Conservation (phyloP, 1,284 basidiomycete species). For the Pascua sp. region DNA sequence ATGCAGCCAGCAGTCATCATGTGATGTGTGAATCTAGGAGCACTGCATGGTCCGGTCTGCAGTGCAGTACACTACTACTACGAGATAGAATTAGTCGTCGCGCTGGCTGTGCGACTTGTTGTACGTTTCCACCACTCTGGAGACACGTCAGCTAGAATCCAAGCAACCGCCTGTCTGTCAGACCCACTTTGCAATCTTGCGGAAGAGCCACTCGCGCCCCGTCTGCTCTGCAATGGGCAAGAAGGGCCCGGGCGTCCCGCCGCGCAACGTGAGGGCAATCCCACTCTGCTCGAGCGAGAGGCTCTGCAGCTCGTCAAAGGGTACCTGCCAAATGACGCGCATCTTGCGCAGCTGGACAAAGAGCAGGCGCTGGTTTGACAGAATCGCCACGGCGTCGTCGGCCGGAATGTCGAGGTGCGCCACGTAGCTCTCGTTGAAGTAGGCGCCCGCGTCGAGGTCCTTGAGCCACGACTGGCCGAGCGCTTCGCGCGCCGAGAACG, state of each 20-base stretch:
- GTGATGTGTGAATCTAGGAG: not conserved
- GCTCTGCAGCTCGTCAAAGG: slow-evolving; percentile 79
- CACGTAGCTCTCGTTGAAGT: slow-evolving; percentile 80
- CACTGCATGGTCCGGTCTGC: not conserved
- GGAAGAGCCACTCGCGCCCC: slow-evolving; percentile 58
- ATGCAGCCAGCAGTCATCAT: not conserved
- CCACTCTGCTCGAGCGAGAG: slow-evolving; percentile 85
- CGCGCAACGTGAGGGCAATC: slow-evolving; percentile 70
- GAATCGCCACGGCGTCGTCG: slow-evolving; percentile 75
- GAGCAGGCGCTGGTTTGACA: slow-evolving; percentile 74
- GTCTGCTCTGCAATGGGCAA: slow-evolving; percentile 54
- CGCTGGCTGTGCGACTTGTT: slow-evolving; percentile 38
- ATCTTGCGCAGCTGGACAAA: slow-evolving; percentile 83
- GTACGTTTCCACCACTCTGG: slow-evolving; percentile 39
- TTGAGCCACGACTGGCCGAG: slow-evolving; percentile 94
- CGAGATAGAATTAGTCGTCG: slow-evolving; percentile 16
- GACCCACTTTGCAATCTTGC: slow-evolving; percentile 52
- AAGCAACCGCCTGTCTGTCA: not conserved
- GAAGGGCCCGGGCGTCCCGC: slow-evolving; percentile 56
- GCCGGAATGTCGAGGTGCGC: slow-evolving; percentile 83
- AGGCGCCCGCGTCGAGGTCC: slow-evolving; percentile 69
- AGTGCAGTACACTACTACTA: not conserved
- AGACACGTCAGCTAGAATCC: not conserved
- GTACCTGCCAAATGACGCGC: slow-evolving; percentile 86
- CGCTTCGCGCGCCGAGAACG: slow-evolving; percentile 84